Evolutionary conservation across 306 rosid genomes (phyloP).

Genomic region (Lathyrus aphaca): DNA sequence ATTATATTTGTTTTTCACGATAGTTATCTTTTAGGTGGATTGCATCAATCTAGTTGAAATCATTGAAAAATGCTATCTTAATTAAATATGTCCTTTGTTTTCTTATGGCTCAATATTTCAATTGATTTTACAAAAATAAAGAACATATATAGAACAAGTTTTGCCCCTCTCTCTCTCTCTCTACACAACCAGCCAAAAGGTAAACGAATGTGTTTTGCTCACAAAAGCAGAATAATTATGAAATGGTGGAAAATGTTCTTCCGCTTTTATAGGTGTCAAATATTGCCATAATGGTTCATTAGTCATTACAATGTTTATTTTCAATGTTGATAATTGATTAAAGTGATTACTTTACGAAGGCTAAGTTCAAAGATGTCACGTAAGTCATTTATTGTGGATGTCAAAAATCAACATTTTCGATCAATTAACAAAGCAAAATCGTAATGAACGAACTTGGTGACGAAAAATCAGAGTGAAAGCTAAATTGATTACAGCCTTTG

Average conservation of each 20-base stretch:
- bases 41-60: no score
- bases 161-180: no score
- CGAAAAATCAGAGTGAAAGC: neutral
- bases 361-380: slow-evolving; percentile 31
- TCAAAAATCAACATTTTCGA: slow-evolving; percentile 5
- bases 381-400: slow-evolving; percentile 7
- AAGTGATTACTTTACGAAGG: neutral
- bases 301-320: slow-evolving; percentile 14
- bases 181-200: neutral
- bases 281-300: slow-evolving; percentile 27
- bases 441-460: neutral
- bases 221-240: slow-evolving; percentile 24
- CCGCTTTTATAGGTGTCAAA: slow-evolving; percentile 22
- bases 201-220: neutral
- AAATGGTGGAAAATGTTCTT: neutral
- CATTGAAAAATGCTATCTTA: no score
- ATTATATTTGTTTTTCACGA: no score
- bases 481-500: neutral
- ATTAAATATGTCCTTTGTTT: no score
- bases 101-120: no score
- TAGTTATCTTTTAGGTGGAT: no score
- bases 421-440: neutral
- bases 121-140: no score
- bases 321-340: slow-evolving; percentile 5
- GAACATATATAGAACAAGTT: no score